A percentile compares a stretch with the other conserved stretches of the same genome.
Evolutionary conservation across 2,329 filamentous ascomycete genomes (phyloP).

Genomic region (Dothidotthia symphoricarpi): DNA sequence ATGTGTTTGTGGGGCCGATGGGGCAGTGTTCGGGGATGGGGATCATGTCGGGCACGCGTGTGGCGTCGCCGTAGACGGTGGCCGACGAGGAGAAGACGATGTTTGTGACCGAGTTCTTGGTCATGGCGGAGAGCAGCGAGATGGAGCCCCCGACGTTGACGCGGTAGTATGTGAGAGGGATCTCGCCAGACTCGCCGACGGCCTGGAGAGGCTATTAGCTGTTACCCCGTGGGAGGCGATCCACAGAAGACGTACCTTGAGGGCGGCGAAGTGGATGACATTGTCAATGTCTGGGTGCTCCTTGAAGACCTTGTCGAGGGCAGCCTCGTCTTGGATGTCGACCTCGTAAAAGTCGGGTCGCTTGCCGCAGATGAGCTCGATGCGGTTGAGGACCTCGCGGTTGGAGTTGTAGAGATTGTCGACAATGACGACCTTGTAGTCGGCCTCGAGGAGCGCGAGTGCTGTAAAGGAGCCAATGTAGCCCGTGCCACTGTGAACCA

Average conservation of each 20-base stretch:
- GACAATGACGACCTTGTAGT: slow-evolving; percentile 93
- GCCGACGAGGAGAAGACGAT: slow-evolving; percentile 98
- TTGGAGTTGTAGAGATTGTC: slow-evolving; percentile 98
- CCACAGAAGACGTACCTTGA: slow-evolving; percentile 64
- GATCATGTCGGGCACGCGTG: slow-evolving; percentile 95
- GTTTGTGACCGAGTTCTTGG: slow-evolving; percentile 85
- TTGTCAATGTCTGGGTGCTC: slow-evolving; percentile 93
- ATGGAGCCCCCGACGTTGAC: slow-evolving; percentile 95
- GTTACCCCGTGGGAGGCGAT: not conserved
- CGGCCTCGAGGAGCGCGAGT: slow-evolving; percentile 86
- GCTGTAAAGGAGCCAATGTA: slow-evolving; percentile 99
- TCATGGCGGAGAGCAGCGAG: slow-evolving; percentile 81
- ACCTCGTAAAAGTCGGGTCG: slow-evolving; percentile 79
- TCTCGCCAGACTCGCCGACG: slow-evolving; percentile 91
- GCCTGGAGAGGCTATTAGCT: slow-evolving; percentile 57
- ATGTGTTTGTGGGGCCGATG: slow-evolving; percentile 93
- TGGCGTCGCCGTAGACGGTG: slow-evolving; percentile 97
- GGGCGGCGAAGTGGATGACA: slow-evolving; percentile 96
- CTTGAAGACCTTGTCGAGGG: slow-evolving; percentile 80
- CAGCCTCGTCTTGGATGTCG: slow-evolving; percentile 84
- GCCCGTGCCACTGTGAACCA: slow-evolving; percentile 76
- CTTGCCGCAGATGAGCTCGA: slow-evolving; percentile 89
- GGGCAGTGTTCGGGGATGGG: slow-evolving; percentile 97
- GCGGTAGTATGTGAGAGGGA: slow-evolving; percentile 94
- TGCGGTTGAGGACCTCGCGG: slow-evolving; percentile 85